Conservation (phyloP, 768 basidiomycete species). For the Russula griseocarnosa region DNA sequence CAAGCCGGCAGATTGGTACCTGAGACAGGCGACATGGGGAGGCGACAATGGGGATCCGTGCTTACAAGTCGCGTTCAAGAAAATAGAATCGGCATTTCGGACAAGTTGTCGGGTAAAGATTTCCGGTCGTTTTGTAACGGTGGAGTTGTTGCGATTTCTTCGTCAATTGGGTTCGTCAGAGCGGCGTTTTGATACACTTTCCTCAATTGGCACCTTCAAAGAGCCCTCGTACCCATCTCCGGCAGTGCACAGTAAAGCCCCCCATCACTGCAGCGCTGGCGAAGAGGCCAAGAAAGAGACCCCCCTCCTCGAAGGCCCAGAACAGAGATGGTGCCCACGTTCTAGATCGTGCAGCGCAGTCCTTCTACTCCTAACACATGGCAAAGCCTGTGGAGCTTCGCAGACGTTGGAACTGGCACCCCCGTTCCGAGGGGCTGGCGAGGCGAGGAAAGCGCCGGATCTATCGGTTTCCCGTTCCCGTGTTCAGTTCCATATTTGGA, state of each 20-base stretch:
- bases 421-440: slow-evolving; percentile 1
- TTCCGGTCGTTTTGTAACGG: slow-evolving; percentile 2
- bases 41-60: not conserved
- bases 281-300: slow-evolving; percentile 2
- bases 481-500: slow-evolving; percentile 11
- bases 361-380: slow-evolving; percentile 1
- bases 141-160: slow-evolving; percentile 1
- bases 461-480: slow-evolving; percentile 10
- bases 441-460: slow-evolving; percentile 3
- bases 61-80: too few relatives aligned
- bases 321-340: not conserved
- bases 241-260: not conserved
- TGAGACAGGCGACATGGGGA: not conserved
- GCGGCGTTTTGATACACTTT: slow-evolving; percentile 17
- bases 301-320: slow-evolving; percentile 9
- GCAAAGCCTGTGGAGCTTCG: slow-evolving; percentile 13
- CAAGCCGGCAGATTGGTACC: slow-evolving; percentile 7
- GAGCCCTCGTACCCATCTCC: slow-evolving; percentile 4
- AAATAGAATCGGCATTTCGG: not conserved
- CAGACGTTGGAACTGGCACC: slow-evolving; percentile 4
- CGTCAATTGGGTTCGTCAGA: not conserved
- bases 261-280: slow-evolving; percentile 7
- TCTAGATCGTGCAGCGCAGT: slow-evolving; percentile 10
- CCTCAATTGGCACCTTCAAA: slow-evolving; percentile 20
- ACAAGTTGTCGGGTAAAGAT: not conserved